A percentile compares a stretch with the other conserved stretches of the same genome.
phyloP scores from a whole-genome alignment of 202 grass and related monocot species.

The Dendrocalamus latiflorus region DNA sequence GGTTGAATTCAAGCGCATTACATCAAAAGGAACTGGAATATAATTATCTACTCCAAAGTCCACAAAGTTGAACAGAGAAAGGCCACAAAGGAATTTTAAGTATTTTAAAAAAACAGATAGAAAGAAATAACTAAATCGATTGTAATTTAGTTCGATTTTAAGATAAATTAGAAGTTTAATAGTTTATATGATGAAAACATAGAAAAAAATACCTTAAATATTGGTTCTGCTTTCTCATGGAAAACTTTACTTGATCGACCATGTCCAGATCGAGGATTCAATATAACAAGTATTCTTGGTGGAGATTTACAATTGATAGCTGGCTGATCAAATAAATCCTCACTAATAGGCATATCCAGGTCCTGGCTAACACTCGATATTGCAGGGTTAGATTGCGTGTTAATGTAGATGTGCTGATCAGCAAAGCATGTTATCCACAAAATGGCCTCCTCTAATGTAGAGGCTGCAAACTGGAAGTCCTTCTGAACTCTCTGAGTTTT shows the following conservation, averaged over 20 bases:
- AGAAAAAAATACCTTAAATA: constrained; percentile 76
- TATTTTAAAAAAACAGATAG: not conserved
- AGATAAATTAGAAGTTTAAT: not conserved
- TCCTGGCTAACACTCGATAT: too few species aligned
- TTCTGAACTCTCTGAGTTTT: too few species aligned
- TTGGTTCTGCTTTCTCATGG: constrained; percentile 88
- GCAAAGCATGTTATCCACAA: constrained; percentile 84
- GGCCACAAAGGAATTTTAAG: not conserved
- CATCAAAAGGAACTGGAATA: not conserved
- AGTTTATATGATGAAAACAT: constrained; percentile 5
- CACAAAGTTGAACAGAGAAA: not conserved
- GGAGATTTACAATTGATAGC: too few species aligned
- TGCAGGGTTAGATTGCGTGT: too few species aligned
- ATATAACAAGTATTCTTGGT: too few species aligned
- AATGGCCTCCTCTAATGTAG: constrained; percentile 62
- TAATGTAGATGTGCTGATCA: constrained; percentile 81
- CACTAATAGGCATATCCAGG: too few species aligned
- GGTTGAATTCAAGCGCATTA: not conserved
- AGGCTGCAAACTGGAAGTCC: constrained; percentile 72
- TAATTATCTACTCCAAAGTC: not conserved
- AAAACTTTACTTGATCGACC: constrained; percentile 93
- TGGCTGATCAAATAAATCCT: too few species aligned
- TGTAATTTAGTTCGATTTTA: not conserved
- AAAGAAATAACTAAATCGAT: not conserved
- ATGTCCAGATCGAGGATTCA: too few species aligned